phyloP scores from a whole-genome alignment of 1,284 basidiomycete species.

The Trichosporon sp. region DNA sequence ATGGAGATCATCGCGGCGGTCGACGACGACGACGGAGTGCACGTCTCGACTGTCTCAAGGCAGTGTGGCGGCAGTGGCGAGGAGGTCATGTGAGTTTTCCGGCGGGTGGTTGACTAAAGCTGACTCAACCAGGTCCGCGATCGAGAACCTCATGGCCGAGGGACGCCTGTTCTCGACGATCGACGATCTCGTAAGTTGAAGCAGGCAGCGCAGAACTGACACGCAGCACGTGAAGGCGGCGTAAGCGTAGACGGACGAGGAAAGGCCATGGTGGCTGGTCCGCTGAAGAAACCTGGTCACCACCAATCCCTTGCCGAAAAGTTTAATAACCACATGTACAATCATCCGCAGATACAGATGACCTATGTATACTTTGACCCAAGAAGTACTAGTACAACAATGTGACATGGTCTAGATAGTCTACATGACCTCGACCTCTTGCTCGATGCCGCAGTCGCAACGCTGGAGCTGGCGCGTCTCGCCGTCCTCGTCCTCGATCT shows the following conservation, averaged over 20 bases:
- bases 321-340: conserved; percentile 15
- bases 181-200: conserved; percentile 62
- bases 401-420: not conserved
- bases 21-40: conserved; percentile 62
- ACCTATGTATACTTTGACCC: conserved; percentile 1
- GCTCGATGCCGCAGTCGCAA: conserved; percentile 84
- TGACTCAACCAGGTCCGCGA: conserved; percentile 60
- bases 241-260: conserved; percentile 21
- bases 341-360: conserved; percentile 17
- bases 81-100: conserved; percentile 57
- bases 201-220: not conserved
- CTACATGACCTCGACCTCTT: conserved; percentile 79
- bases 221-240: conserved; percentile 44
- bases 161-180: conserved; percentile 70
- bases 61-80: conserved; percentile 41
- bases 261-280: no score
- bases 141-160: conserved; percentile 70
- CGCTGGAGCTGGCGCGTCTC: conserved; percentile 61
- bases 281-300: no score
- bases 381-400: conserved; percentile 10
- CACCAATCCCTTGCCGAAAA: not conserved
- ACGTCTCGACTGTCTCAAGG: conserved; percentile 64
- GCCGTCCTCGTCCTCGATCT: conserved; percentile 60
- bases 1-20: conserved; percentile 63
- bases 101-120: conserved; percentile 20